These are phyloP conservation scores for Combretum micranthum DNA, from an alignment of 345 rosid genomes.

Conservation along the genomic window DNA sequence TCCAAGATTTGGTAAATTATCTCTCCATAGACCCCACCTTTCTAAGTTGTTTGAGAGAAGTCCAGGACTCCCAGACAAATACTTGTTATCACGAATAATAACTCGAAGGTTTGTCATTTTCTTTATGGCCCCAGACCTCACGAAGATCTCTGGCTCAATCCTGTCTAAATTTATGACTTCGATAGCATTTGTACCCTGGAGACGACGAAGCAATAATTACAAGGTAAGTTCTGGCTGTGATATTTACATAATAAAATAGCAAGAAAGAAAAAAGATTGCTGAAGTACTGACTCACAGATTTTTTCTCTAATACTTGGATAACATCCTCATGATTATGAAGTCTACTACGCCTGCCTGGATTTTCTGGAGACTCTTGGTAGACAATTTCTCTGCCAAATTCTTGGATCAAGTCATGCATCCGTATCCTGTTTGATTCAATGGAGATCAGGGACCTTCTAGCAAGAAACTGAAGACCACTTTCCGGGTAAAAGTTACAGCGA, in stretches of 20 bases:
- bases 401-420: constrained; percentile 26
- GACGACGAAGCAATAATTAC: not conserved
- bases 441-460: constrained; percentile 13
- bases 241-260: too few relatives aligned
- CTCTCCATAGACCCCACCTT: constrained; percentile 3
- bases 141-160: not conserved
- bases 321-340: constrained; percentile 17
- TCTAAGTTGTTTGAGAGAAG: constrained; percentile 7
- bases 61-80: constrained; percentile 11
- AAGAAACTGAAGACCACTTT: constrained; percentile 7
- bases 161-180: constrained; percentile 18
- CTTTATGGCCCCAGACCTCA: constrained; percentile 7
- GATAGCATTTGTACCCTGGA: constrained; percentile 15
- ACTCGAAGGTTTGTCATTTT: constrained; percentile 22
- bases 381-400: constrained; percentile 27
- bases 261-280: too few relatives aligned
- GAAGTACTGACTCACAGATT: constrained; percentile 9
- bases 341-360: constrained; percentile 15
- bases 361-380: constrained; percentile 11
- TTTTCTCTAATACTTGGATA: constrained; percentile 5
- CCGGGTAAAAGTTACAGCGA: constrained; percentile 12
- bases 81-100: constrained; percentile 9
- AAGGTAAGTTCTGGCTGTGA: too few relatives aligned
- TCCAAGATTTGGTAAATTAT: not conserved
- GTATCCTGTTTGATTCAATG: constrained; percentile 7